Percentiles rank a stretch among this genome's conserved stretches.
These are phyloP conservation scores for Pseudogymnoascus sp. DNA, from an alignment of 2,329 filamentous ascomycete genomes.

Conservation along the genomic window DNA sequence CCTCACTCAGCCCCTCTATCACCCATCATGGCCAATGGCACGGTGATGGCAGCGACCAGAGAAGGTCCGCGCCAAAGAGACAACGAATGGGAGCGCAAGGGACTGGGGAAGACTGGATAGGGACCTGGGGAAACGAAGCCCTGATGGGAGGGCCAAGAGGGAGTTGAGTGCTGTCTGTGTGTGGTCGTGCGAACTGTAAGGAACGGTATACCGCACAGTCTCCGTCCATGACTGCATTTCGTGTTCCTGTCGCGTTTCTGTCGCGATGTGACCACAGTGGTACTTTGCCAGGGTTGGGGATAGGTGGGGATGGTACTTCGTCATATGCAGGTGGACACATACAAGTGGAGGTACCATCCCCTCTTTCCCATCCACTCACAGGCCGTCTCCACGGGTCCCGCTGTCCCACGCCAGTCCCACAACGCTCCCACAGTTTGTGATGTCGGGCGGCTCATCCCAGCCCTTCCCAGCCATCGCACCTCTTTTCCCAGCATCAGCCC, in stretches of 20 bases:
- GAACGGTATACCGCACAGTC: neutral
- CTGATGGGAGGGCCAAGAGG: neutral
- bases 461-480: neutral
- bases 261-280: neutral
- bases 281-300: neutral
- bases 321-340: neutral
- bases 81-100: neutral
- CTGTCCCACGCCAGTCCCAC: neutral
- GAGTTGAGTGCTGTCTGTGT: neutral
- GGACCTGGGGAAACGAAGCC: neutral
- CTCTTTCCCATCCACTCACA: neutral
- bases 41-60: neutral
- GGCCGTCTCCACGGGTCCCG: neutral
- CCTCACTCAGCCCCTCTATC: neutral
- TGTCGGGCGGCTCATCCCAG: neutral
- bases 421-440: neutral
- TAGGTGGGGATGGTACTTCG: neutral
- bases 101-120: neutral
- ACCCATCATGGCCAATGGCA: neutral
- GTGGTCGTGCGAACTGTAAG: neutral
- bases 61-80: neutral
- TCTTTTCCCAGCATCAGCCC: constrained; percentile 1
- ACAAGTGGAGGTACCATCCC: neutral
- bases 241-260: neutral
- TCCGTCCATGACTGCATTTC: neutral